These are phyloP conservation scores for Chrysopogon serrulatus DNA, from an alignment of 176 grass and related monocot species.

Conservation along the genomic window DNA sequence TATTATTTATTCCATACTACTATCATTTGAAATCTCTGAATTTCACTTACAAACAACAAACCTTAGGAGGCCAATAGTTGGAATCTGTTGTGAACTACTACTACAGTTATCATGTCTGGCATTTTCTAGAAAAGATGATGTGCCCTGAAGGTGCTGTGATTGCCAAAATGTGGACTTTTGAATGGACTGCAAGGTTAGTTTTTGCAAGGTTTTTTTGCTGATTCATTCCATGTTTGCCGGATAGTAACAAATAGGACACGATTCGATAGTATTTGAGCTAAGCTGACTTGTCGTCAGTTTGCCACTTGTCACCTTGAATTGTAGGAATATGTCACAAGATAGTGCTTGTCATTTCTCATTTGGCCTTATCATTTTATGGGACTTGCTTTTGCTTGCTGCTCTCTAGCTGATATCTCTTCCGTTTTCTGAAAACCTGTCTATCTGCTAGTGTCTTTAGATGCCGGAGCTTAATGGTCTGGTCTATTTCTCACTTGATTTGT, in stretches of 20 bases:
- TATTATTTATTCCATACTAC: neutral
- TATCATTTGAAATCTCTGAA: constrained; percentile 11
- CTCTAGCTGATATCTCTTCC: neutral
- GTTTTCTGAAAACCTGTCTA: neutral
- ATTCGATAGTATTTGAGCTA: neutral
- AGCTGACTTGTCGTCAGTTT: neutral
- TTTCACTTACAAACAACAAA: neutral
- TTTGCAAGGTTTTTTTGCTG: neutral
- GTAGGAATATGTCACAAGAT: neutral
- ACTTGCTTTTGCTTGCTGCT: constrained; percentile 1
- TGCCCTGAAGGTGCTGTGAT: neutral
- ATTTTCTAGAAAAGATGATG: constrained; percentile 14
- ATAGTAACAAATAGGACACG: neutral
- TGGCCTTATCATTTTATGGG: neutral
- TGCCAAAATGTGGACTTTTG: neutral
- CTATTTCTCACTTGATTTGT: neutral
- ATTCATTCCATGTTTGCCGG: neutral
- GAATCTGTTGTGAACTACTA: neutral
- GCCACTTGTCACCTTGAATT: too few species aligned
- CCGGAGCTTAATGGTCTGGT: neutral
- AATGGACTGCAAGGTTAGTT: neutral
- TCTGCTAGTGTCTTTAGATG: constrained; percentile 7
- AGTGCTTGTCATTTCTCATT: constrained; percentile 13
- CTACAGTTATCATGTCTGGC: neutral
- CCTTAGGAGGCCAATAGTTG: neutral